These are phyloP conservation scores for Hypoxylon crocopeplum DNA, from an alignment of 495 filamentous ascomycete species.

Conservation along the genomic window DNA sequence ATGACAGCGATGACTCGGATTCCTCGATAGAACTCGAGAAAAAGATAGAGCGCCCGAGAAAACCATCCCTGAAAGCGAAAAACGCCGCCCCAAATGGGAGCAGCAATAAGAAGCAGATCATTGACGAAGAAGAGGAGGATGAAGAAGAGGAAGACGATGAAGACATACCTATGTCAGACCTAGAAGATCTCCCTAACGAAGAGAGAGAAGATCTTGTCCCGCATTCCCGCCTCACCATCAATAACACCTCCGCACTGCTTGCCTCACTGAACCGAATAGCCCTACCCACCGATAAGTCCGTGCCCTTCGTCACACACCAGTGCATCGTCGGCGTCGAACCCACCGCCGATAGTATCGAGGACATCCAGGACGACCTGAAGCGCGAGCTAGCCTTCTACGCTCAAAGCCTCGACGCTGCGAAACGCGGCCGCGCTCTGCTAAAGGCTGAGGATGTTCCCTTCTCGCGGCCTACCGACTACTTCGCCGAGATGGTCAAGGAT, in stretches of 20 bases:
- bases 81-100: constrained; percentile 52
- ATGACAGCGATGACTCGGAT: constrained; percentile 43
- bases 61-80: constrained; percentile 34
- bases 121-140: constrained; percentile 42
- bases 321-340: constrained; percentile 56
- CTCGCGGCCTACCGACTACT: constrained; percentile 89
- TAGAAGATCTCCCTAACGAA: constrained; percentile 76
- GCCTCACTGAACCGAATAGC: constrained; percentile 78
- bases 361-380: constrained; percentile 84
- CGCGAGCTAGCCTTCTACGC: constrained; percentile 95
- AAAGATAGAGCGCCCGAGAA: constrained; percentile 43
- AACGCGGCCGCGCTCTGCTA: constrained; percentile 71
- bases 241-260: constrained; percentile 88
- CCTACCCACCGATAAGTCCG: constrained; percentile 60
- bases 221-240: constrained; percentile 93
- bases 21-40: constrained; percentile 47
- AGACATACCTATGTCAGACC: constrained; percentile 82
- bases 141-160: constrained; percentile 62
- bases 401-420: constrained; percentile 81
- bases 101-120: constrained; percentile 32
- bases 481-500: constrained; percentile 97
- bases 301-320: constrained; percentile 63
- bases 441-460: constrained; percentile 85
- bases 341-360: constrained; percentile 62
- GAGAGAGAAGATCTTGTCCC: constrained; percentile 86